Evolutionary conservation across 306 rosid genomes (phyloP).

Genomic region (Corylus heterophylla): DNA sequence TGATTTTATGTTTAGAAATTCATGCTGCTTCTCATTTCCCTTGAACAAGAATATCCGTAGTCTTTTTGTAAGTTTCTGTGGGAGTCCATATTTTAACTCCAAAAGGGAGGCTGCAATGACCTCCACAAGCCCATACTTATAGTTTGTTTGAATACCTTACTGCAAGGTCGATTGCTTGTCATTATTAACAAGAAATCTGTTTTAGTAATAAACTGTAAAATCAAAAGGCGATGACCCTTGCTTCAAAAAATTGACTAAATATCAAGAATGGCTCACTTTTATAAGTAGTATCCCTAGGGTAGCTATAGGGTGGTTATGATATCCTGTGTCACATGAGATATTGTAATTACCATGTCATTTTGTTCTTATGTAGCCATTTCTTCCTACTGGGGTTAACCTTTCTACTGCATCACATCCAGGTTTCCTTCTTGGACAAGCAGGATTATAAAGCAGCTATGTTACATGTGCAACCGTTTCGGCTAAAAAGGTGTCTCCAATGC

Average conservation of each 20-base stretch:
- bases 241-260: not conserved
- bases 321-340: not conserved
- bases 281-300: not conserved
- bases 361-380: not conserved
- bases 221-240: not conserved
- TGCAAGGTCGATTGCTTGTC: conserved; percentile 13
- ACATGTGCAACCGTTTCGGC: conserved; percentile 50
- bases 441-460: conserved; percentile 49
- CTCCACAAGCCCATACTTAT: not conserved
- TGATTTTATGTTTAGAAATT: conserved; percentile 37
- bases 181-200: not conserved
- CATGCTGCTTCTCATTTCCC: conserved; percentile 29
- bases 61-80: conserved; percentile 7
- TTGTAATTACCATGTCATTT: conserved; percentile 1
- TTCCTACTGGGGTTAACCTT: conserved; percentile 6
- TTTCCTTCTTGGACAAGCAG: conserved; percentile 54
- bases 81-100: not conserved
- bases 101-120: not conserved
- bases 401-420: conserved; percentile 25
- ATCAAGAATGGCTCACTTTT: not conserved
- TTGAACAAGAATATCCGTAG: not conserved
- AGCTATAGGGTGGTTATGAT: not conserved
- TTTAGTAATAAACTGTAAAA: conserved; percentile 8
- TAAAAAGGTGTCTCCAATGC: conserved; percentile 43
- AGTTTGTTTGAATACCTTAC: conserved; percentile 11